Conservation (phyloP, 2,329 filamentous ascomycete genomes). For the Epichloe bromicola region DNA sequence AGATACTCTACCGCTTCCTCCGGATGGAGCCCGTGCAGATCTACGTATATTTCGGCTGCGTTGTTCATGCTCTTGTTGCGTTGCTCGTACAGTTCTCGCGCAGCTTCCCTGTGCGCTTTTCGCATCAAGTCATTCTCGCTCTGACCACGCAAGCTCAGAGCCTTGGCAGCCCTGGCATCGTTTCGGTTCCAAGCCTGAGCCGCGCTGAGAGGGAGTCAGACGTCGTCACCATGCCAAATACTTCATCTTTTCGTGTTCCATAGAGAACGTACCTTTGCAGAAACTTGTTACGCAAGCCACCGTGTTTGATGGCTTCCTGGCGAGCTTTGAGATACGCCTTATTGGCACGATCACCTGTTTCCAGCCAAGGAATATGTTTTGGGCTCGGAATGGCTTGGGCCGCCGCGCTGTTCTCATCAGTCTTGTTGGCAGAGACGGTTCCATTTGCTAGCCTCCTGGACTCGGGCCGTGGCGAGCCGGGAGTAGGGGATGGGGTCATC, state of each 20-base stretch:
- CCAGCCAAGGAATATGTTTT: slow-evolving; percentile 90
- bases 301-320: slow-evolving; percentile 93
- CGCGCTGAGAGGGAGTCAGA: slow-evolving; percentile 41
- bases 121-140: slow-evolving; percentile 96
- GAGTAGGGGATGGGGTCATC: slow-evolving; percentile 78
- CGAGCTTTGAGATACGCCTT: slow-evolving; percentile 90
- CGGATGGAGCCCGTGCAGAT: slow-evolving; percentile 95
- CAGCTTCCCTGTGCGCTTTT: slow-evolving; percentile 94
- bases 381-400: slow-evolving; percentile 76
- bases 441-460: slow-evolving; percentile 25
- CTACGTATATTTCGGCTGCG: slow-evolving; percentile 69
- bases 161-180: slow-evolving; percentile 90
- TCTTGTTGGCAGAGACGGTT: slow-evolving; percentile 13
- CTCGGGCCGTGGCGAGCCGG: slow-evolving; percentile 45
- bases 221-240: slow-evolving; percentile 3
- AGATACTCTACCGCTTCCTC: slow-evolving; percentile 95
- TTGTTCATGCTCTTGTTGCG: slow-evolving; percentile 58
- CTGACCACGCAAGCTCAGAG: slow-evolving; percentile 83
- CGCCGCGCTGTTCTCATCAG: slow-evolving; percentile 65
- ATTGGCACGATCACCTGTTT: slow-evolving; percentile 83
- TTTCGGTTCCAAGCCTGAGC: slow-evolving; percentile 98
- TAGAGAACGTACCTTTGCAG: slow-evolving; percentile 58
- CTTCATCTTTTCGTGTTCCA: neutral
- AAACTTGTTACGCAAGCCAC: slow-evolving; percentile 92
- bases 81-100: slow-evolving; percentile 82